Base-by-base conservation (phyloP, 208 protist species). In the Acanthamoeba quina region DNA sequence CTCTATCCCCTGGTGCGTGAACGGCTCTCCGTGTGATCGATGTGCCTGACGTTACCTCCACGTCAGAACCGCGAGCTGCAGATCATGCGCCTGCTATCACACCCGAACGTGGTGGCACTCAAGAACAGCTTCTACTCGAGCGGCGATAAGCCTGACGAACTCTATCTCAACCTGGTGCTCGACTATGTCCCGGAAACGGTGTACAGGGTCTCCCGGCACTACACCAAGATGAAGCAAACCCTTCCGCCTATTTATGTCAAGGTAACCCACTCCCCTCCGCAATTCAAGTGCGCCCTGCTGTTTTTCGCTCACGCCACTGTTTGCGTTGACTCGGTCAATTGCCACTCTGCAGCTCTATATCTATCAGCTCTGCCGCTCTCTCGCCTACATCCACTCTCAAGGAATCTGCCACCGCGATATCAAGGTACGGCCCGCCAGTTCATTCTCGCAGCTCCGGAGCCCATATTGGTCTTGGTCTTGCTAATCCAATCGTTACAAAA, bases 151-250 rank as follows among this genome's bases (percentile, higher is more conserved):
- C 29, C 37, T 31, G 98, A 99, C 37, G 99, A 99, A 86, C 90
- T 99, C 21, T 99, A 99, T 94, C 96, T 99, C 7, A 99, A 99
- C 96, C 96, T 99, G 26, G 99, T 99, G 19, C 98, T 99, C 96
- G 99, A 99, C 89, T 99, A 99, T 96, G 95, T 99, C 0, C 99
- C 99, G 3, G 97, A 99, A 54, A 99, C 99, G 83, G 95, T 99
- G 6, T 98, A 98, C 90, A 95, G 97, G n/a, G 93, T 99, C 26
- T 96, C 98, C n/a, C 95, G 97, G 58, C 96, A 98, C 90, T 99
- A 98, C 96, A 97, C 97, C 83, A 99, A 98, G 90, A 68, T 93
- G 47, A 98, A 99, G 91, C 86, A 97, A 80, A 72, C 68, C 24
- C 96, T 99, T 78, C 99, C 98, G 17, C 66, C 98, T 13, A 91